Conservation (phyloP, 441 rosid species). For the Mallotus japonicus region DNA sequence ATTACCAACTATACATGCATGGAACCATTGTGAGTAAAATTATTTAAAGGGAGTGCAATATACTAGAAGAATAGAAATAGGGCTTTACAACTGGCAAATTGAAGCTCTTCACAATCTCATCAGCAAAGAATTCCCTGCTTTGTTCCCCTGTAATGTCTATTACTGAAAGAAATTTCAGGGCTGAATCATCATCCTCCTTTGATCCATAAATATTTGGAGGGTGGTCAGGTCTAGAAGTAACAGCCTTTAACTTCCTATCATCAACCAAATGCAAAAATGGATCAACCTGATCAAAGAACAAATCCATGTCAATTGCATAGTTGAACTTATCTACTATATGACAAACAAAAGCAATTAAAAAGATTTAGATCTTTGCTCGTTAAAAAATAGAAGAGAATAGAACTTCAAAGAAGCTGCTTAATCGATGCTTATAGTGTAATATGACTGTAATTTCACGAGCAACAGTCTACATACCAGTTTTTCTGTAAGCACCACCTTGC, state of each 20-base stretch:
- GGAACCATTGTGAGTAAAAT: not conserved
- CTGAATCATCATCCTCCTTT: slow-evolving; percentile 67
- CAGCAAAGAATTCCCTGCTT: slow-evolving; percentile 54
- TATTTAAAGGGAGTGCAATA: slow-evolving; percentile 4
- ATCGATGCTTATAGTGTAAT: slow-evolving; percentile 2
- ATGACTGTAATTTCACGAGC: slow-evolving; percentile 12
- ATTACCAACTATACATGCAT: slow-evolving; percentile 3
- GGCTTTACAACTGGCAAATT: slow-evolving; percentile 55
- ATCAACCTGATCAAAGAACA: slow-evolving; percentile 60
- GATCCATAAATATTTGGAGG: slow-evolving; percentile 57
- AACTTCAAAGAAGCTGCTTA: slow-evolving; percentile 6
- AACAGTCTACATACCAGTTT: slow-evolving; percentile 48
- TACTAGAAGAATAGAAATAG: slow-evolving; percentile 21
- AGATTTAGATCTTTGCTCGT: not conserved
- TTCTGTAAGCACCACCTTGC: slow-evolving; percentile 56
- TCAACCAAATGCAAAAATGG: slow-evolving; percentile 78
- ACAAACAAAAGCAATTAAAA: not conserved
- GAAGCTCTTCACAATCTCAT: slow-evolving; percentile 74
- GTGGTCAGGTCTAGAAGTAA: slow-evolving; percentile 32
- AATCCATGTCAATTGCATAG: slow-evolving; percentile 17
- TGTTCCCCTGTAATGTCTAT: slow-evolving; percentile 54
- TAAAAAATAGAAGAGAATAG: not conserved
- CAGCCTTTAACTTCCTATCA: slow-evolving; percentile 70
- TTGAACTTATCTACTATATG: slow-evolving; percentile 1
- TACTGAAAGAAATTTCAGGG: slow-evolving; percentile 56